Percentiles rank a stretch among this genome's conserved stretches.
Conservation (phyloP, 2,329 filamentous ascomycete species). For the Aspergillus sp. region DNA sequence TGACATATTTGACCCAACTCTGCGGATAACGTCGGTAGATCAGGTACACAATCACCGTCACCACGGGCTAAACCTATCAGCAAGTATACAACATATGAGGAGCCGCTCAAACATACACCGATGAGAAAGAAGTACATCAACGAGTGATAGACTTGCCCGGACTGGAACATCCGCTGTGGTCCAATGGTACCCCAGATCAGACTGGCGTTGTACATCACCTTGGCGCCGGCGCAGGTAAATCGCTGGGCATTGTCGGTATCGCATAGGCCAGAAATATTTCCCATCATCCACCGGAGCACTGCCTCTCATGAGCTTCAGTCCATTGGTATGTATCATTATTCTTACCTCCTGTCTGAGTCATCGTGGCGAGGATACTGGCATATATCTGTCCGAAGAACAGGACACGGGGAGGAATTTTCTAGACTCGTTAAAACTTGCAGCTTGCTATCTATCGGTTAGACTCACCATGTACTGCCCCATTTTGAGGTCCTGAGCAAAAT, state of each 20-base stretch:
- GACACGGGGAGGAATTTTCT: slow-evolving; percentile 35
- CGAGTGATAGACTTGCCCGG: slow-evolving; percentile 33
- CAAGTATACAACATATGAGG: not conserved
- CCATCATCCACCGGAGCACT: slow-evolving; percentile 38
- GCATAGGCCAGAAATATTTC: slow-evolving; percentile 32
- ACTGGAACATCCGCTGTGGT: slow-evolving; percentile 36
- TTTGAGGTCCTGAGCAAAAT: slow-evolving; percentile 37
- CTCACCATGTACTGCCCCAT: slow-evolving; percentile 36
- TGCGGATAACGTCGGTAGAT: slow-evolving; percentile 33
- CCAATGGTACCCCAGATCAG: slow-evolving; percentile 39
- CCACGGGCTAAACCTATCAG: slow-evolving; percentile 24
- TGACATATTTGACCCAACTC: slow-evolving; percentile 36
- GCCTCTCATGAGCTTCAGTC: slow-evolving; percentile 1
- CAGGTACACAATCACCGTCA: slow-evolving; percentile 32
- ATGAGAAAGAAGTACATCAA: slow-evolving; percentile 38
- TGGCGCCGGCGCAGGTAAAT: slow-evolving; percentile 37
- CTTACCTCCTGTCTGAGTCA: slow-evolving; percentile 37
- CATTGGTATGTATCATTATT: no score
- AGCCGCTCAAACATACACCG: slow-evolving; percentile 21
- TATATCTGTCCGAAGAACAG: slow-evolving; percentile 40
- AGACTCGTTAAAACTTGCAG: not conserved
- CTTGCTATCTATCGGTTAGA: not conserved
- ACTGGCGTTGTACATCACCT: slow-evolving; percentile 38
- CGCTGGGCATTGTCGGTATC: slow-evolving; percentile 32
- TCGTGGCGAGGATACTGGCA: slow-evolving; percentile 34